Conservation (phyloP, 208 protist species). For the Tritrichomonas foetus region DNA sequence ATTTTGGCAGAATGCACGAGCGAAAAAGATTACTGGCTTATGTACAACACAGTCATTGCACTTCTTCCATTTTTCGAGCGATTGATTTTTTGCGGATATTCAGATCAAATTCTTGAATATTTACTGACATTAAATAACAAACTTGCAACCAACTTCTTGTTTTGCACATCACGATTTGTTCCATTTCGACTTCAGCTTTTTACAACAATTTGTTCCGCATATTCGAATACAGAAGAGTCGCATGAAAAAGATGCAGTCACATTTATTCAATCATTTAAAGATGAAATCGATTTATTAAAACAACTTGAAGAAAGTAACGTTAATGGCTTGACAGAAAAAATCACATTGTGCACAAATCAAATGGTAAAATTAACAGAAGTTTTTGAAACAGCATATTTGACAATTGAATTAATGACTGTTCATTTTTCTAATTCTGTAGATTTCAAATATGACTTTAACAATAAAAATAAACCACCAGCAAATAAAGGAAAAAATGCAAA, state of each 20-base stretch:
- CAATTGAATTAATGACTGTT: not conserved
- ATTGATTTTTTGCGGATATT: not conserved
- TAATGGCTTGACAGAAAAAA: not conserved
- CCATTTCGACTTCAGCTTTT: slow-evolving; percentile 9
- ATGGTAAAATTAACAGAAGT: not conserved
- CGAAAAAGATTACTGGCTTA: not conserved
- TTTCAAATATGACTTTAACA: not conserved
- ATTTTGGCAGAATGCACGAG: not conserved
- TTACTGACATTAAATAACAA: not conserved
- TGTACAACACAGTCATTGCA: not conserved
- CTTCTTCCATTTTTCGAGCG: not conserved
- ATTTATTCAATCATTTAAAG: not conserved
- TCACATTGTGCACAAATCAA: not conserved
- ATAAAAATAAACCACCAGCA: not conserved
- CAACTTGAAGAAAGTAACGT: slow-evolving; percentile 14
- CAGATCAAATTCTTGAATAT: slow-evolving; percentile 30
- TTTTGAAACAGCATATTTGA: not conserved
- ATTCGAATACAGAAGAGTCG: not conserved
- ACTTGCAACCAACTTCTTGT: not conserved
- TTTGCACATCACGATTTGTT: slow-evolving; percentile 6
- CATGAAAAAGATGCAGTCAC: not conserved
- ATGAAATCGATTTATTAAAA: not conserved
- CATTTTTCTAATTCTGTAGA: not conserved
- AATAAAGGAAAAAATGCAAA: not conserved
- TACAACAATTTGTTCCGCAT: not conserved